These are phyloP conservation scores for Panaeolus papilionaceus DNA, from an alignment of 768 basidiomycete species.

Conservation along the genomic window DNA sequence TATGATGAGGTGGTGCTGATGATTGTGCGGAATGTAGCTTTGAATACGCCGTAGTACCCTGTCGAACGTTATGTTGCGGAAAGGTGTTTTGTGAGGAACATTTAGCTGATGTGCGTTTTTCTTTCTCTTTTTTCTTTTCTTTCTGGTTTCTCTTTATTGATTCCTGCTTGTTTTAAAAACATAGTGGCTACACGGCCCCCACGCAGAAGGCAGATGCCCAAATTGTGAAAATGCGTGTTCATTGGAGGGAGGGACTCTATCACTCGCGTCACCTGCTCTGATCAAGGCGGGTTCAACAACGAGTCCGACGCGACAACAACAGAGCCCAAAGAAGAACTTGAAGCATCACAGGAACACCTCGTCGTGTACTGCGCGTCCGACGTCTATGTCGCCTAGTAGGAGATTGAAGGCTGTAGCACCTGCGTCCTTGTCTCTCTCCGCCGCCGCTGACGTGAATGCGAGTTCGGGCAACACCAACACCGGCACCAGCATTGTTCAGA, in stretches of 20 bases:
- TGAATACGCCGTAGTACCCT: conserved; percentile 38
- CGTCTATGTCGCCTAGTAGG: neutral
- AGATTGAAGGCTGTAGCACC: neutral
- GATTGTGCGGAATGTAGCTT: conserved; percentile 27
- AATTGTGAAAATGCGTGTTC: conserved; percentile 40
- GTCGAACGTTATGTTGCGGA: conserved; percentile 39
- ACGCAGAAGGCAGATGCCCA: conserved; percentile 38
- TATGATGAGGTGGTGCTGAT: neutral
- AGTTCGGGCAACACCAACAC: too few relatives aligned
- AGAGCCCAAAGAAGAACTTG: neutral
- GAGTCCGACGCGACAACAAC: neutral
- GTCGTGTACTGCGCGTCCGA: neutral
- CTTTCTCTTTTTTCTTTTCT: neutral
- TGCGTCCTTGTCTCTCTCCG: neutral
- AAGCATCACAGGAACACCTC: neutral
- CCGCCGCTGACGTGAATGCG: too few relatives aligned
- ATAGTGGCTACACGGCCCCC: conserved; percentile 40
- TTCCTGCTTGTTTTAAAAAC: too few relatives aligned
- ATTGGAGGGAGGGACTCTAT: conserved; percentile 31
- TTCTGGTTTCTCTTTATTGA: too few relatives aligned
- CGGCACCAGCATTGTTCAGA: too few relatives aligned
- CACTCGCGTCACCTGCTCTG: conserved; percentile 31
- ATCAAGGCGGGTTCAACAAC: conserved; percentile 5
- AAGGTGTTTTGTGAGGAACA: conserved; percentile 40
- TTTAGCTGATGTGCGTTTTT: conserved; percentile 35